These are phyloP conservation scores for Strigomonas culicis DNA, from an alignment of 208 protist species.

Conservation along the genomic window DNA sequence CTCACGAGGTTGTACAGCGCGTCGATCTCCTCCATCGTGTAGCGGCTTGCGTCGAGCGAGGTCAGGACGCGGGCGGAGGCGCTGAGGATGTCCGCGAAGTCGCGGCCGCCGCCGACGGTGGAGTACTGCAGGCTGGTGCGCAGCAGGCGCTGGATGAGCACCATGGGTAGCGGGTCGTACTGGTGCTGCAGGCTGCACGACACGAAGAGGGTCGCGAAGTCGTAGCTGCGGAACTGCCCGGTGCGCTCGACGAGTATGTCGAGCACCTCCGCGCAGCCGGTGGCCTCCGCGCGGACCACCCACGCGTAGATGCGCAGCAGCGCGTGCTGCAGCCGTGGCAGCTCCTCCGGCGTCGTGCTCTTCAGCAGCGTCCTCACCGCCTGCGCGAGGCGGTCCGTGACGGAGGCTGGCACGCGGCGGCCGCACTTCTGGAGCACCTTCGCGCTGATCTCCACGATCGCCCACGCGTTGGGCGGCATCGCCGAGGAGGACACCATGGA, in stretches of 20 bases:
- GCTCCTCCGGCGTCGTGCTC: constrained; percentile 21
- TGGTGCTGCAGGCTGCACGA: constrained; percentile 67
- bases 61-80: constrained; percentile 43
- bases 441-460: constrained; percentile 40
- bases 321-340: constrained; percentile 24
- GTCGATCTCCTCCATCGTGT: constrained; percentile 30
- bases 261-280: constrained; percentile 51
- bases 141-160: constrained; percentile 49
- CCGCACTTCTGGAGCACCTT: constrained; percentile 76
- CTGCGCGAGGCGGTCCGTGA: constrained; percentile 55
- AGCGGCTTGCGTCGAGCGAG: constrained; percentile 38
- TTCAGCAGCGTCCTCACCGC: constrained; percentile 40
- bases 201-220: constrained; percentile 52
- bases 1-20: constrained; percentile 47
- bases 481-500: neutral
- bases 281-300: constrained; percentile 67
- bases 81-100: constrained; percentile 47
- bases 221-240: constrained; percentile 32
- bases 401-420: constrained; percentile 42
- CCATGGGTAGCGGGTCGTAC: constrained; percentile 36
- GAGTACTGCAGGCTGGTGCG: constrained; percentile 44
- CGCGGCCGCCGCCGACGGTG: constrained; percentile 30
- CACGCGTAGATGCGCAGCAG: constrained; percentile 75
- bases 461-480: constrained; percentile 3
- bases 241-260: constrained; percentile 51